phyloP scores from a whole-genome alignment of 331 rosid genomes.

The Stylosanthes scabra region DNA sequence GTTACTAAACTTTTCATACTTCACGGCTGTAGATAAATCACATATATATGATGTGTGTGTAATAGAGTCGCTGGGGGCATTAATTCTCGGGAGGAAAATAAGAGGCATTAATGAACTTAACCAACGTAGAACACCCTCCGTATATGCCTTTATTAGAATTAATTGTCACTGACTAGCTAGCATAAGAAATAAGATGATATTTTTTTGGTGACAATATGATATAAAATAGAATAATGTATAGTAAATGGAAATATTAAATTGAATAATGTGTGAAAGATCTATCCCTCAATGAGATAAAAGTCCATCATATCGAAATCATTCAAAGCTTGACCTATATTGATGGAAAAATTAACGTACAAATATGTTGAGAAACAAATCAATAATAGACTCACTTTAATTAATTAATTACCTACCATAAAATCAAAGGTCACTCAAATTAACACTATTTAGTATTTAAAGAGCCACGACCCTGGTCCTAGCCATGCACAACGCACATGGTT shows the following conservation, averaged over 20 bases:
- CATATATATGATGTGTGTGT: too few species aligned
- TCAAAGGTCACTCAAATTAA: constrained; percentile 2
- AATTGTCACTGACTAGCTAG: too few species aligned
- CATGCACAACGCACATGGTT: constrained; percentile 38
- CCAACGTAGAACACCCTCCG: neutral
- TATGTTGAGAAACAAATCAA: constrained; percentile 32
- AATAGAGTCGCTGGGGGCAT: neutral
- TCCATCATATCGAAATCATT: neutral
- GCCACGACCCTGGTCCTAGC: constrained; percentile 1
- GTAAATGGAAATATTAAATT: too few species aligned
- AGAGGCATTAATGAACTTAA: too few species aligned
- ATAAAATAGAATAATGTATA: too few species aligned
- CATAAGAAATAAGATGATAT: too few species aligned
- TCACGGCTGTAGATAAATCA: too few species aligned
- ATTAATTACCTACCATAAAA: neutral
- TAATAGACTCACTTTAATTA: neutral
- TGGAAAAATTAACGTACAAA: constrained; percentile 33
- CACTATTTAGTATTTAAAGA: neutral
- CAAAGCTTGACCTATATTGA: constrained; percentile 14
- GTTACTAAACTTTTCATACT: too few species aligned
- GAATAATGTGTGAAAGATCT: constrained; percentile 1
- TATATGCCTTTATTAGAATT: too few species aligned
- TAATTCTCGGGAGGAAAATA: neutral
- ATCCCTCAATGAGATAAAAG: constrained; percentile 1
- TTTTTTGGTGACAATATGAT: too few species aligned